phyloP scores from a whole-genome alignment of 306 rosid genomes.

The Cicer judaicum region DNA sequence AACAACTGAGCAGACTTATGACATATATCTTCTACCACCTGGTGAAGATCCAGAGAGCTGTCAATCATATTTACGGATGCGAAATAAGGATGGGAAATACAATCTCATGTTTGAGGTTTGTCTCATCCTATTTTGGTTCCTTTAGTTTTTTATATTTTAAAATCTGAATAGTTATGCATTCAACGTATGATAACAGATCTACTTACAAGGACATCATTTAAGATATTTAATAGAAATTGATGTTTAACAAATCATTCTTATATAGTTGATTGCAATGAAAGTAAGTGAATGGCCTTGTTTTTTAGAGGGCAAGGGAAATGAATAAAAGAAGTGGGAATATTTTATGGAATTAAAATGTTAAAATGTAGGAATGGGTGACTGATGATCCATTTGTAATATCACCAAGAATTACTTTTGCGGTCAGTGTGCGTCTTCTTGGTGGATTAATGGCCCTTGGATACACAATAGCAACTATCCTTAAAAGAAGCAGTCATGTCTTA shows the following conservation, averaged over 20 bases:
- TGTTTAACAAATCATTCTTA: slow-evolving; percentile 1
- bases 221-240: slow-evolving; percentile 17
- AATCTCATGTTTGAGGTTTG: slow-evolving; percentile 98
- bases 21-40: slow-evolving; percentile 96
- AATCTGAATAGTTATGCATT: slow-evolving; percentile 8
- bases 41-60: slow-evolving; percentile 99
- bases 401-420: slow-evolving; percentile 98
- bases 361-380: slow-evolving; percentile 84
- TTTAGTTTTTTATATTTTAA: slow-evolving; percentile 21
- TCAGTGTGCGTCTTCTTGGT: slow-evolving; percentile 97
- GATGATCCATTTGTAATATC: slow-evolving; percentile 95
- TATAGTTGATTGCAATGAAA: not conserved
- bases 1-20: slow-evolving; percentile 83
- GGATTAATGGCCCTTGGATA: slow-evolving; percentile 98
- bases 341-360: not conserved
- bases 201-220: not conserved
- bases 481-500: slow-evolving; percentile 84
- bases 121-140: slow-evolving; percentile 21
- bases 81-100: slow-evolving; percentile 96
- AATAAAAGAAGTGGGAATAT: not conserved
- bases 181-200: slow-evolving; percentile 25
- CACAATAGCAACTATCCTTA: slow-evolving; percentile 95
- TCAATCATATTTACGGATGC: slow-evolving; percentile 98
- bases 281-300: slow-evolving; percentile 2
- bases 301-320: not conserved